A percentile compares a stretch with the other conserved stretches of the same genome.
phyloP scores from a whole-genome alignment of 345 rosid species.

The Eucalyptus erythrocorys region DNA sequence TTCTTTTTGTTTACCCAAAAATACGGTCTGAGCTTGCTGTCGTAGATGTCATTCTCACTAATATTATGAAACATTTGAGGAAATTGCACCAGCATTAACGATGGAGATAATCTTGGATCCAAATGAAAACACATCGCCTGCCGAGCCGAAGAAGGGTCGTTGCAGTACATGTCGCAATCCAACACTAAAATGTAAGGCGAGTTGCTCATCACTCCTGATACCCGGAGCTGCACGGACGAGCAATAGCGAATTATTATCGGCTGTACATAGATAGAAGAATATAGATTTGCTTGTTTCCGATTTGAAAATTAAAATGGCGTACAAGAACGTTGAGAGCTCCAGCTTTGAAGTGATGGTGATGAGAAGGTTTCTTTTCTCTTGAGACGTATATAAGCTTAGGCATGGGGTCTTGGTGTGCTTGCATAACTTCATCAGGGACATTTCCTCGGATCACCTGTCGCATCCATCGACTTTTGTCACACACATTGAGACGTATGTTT shows the following conservation, averaged over 20 bases:
- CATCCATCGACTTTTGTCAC: background rate
- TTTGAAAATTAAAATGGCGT: background rate
- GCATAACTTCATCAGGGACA: background rate
- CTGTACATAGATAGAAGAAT: background rate
- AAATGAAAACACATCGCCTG: conserved; percentile 32
- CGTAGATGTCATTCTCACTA: conserved; percentile 28
- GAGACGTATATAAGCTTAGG: conserved; percentile 32
- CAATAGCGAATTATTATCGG: background rate
- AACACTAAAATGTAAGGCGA: conserved; percentile 23
- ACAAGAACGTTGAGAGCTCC: conserved; percentile 50
- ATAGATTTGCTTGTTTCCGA: background rate
- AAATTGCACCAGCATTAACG: conserved; percentile 25
- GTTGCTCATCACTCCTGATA: conserved; percentile 31
- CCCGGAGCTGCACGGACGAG: conserved; percentile 18
- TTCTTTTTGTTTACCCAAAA: conserved; percentile 11
- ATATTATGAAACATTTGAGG: conserved; percentile 25
- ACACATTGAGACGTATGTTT: background rate
- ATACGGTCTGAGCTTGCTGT: background rate
- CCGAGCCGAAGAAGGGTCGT: conserved; percentile 29
- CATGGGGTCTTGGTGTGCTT: background rate
- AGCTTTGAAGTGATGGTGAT: conserved; percentile 35
- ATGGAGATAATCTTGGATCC: conserved; percentile 15
- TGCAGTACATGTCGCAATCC: conserved; percentile 45
- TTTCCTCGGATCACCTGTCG: background rate
- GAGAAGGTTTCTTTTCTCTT: conserved; percentile 27